These are phyloP conservation scores for Pisolithus orientalis DNA, from an alignment of 768 basidiomycete species.

Conservation along the genomic window DNA sequence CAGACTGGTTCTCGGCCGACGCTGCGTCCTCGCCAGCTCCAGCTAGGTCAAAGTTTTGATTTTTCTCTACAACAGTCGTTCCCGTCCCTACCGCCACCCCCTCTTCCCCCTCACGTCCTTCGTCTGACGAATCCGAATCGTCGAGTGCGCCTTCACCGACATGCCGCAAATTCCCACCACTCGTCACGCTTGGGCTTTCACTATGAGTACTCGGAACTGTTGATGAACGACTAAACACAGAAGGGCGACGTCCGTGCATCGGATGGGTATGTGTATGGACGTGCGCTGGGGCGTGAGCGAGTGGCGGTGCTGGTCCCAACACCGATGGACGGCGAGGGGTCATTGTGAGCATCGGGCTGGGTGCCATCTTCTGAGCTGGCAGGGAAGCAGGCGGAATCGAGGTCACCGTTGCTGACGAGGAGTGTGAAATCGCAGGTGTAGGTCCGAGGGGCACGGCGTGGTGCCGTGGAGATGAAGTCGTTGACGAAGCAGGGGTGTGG, in stretches of 20 bases:
- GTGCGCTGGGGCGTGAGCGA: conserved; percentile 24
- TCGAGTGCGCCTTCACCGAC: conserved; percentile 75
- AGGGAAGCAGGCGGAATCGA: conserved; percentile 27
- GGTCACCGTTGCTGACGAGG: conserved; percentile 27
- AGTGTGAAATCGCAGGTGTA: background rate
- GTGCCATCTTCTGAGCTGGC: conserved; percentile 25
- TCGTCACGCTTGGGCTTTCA: conserved; percentile 28
- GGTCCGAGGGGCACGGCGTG: conserved; percentile 13
- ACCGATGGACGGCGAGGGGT: conserved; percentile 35
- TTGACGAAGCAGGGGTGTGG: conserved; percentile 53
- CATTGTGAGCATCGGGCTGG: conserved; percentile 41
- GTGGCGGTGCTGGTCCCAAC: conserved; percentile 9
- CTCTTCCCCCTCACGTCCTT: conserved; percentile 13
- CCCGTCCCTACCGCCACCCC: conserved; percentile 7
- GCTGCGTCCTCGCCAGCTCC: conserved; percentile 25
- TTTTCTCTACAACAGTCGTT: background rate
- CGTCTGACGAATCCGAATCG: conserved; percentile 64
- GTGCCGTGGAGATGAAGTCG: conserved; percentile 51
- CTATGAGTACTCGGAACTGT: conserved; percentile 24
- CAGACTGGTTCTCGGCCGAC: conserved; percentile 19
- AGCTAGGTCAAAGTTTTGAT: background rate
- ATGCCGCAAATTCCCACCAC: conserved; percentile 47
- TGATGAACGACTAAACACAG: conserved; percentile 42
- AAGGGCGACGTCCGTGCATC: conserved; percentile 26
- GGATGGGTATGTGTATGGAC: conserved; percentile 22